Conservation (phyloP, 2,329 filamentous ascomycete genomes). For the Pseudocercospora vitis region DNA sequence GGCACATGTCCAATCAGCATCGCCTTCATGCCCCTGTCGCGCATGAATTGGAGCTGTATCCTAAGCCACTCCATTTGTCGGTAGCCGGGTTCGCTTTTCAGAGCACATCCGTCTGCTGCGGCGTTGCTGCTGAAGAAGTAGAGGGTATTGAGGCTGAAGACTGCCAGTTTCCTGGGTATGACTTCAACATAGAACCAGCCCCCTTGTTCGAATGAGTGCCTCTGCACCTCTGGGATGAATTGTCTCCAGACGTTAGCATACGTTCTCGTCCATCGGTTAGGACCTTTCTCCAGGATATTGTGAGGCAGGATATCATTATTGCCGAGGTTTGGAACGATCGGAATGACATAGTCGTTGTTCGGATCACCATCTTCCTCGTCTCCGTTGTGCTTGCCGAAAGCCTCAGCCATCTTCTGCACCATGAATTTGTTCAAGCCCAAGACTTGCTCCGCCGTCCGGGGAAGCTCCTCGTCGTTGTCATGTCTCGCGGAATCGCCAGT, state of each 20-base stretch:
- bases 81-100: constrained; percentile 79
- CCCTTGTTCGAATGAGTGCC: constrained; percentile 85
- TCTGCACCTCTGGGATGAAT: constrained; percentile 90
- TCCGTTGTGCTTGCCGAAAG: constrained; percentile 63
- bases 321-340: constrained; percentile 85
- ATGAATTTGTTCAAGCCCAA: constrained; percentile 72
- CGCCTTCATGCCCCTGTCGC: constrained; percentile 83
- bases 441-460: constrained; percentile 75
- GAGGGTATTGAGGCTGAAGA: constrained; percentile 93
- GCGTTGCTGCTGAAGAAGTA: constrained; percentile 87
- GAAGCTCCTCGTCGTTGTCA: constrained; percentile 53
- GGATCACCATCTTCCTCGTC: constrained; percentile 48
- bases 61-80: constrained; percentile 96
- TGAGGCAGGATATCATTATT: constrained; percentile 98
- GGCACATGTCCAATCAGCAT: constrained; percentile 94
- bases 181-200: constrained; percentile 96
- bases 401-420: constrained; percentile 71
- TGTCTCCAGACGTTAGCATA: constrained; percentile 77
- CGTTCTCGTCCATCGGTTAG: constrained; percentile 78
- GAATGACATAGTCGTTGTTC: constrained; percentile 65
- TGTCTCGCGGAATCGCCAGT: constrained; percentile 44
- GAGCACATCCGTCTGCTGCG: constrained; percentile 84
- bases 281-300: constrained; percentile 84
- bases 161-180: constrained; percentile 78
- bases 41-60: constrained; percentile 80